Base-by-base conservation (phyloP, 805 yeast species). In the Barnettozyma botsteinii region DNA sequence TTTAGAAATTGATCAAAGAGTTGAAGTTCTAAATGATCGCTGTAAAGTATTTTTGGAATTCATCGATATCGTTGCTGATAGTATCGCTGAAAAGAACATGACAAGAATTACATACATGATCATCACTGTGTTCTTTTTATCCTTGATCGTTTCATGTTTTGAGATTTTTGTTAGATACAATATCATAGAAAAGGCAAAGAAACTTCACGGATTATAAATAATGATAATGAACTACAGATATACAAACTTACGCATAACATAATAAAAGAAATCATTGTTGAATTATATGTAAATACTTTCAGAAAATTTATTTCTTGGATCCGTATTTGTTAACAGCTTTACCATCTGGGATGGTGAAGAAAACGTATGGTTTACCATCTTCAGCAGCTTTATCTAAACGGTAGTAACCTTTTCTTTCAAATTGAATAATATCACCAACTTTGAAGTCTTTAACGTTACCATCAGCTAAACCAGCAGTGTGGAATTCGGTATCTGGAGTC, bases 271-370 rank as follows among this genome's bases (percentile, higher is more conserved):
- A n/a, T n/a, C n/a, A n/a, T n/a, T n/a, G n/a, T n/a, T n/a, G n/a
- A n/a, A n/a, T n/a, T n/a, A n/a, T n/a, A n/a, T n/a, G n/a, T n/a
- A n/a, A n/a, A n/a, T n/a, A n/a, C n/a, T n/a, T n/a, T n/a, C n/a
- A n/a, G n/a, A n/a, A 12, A 13, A 30, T 39, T 23, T 61, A 65
- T 59, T 71, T 70, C 70, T 82, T 83, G 38, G 81, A 77, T 60
- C 89, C 91, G 61, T 83, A 82, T 53, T 70, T 75, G 64, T 80
- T 80, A 31, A 79, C 83, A 40, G 81, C 64, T 68, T 89, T 91
- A 61, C 98, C 98, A 63, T 91, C 98, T 47, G 98, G 98, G 54
- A 91, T 87, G 50, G 96, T 82, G 69, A 84, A 91, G 72, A 91
- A 83, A 37, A 83, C 81, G 47, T 78, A 81, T 47, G 78, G 77